Evolutionary conservation across 148 eudicot genomes (phyloP).

Genomic region (Talinum fruticosum): DNA sequence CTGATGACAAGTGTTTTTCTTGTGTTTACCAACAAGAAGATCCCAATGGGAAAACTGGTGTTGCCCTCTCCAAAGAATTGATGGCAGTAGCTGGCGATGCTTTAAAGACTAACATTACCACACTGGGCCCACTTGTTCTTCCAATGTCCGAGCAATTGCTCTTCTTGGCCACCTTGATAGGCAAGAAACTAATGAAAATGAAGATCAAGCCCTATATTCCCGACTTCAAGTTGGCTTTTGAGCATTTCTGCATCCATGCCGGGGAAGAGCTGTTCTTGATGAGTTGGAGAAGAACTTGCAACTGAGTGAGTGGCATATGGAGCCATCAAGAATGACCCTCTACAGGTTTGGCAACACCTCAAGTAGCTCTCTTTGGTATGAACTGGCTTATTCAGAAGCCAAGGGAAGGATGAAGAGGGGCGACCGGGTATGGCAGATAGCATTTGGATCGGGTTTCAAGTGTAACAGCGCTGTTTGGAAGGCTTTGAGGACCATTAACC

Average conservation of each 20-base stretch:
- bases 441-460: conserved; percentile 22
- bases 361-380: conserved; percentile 16
- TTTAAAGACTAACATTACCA: conserved; percentile 15
- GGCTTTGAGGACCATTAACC: conserved; percentile 9
- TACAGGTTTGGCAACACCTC: conserved; percentile 21
- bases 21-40: conserved; percentile 19
- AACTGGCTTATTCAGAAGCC: conserved; percentile 13
- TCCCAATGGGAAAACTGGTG: conserved; percentile 5
- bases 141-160: conserved; percentile 10
- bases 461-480: conserved; percentile 20
- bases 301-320: conserved; percentile 17
- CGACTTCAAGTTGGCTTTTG: conserved; percentile 19
- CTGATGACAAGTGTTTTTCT: conserved; percentile 4
- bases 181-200: not conserved
- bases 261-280: conserved; percentile 21
- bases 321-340: conserved; percentile 22
- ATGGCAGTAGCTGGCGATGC: conserved; percentile 23
- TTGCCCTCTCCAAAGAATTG: conserved; percentile 1
- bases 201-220: conserved; percentile 15
- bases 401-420: conserved; percentile 16
- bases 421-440: conserved; percentile 17
- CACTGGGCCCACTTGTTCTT: conserved; percentile 14
- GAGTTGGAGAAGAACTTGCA: conserved; percentile 10
- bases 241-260: conserved; percentile 18
- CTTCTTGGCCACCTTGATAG: not conserved